phyloP scores from a whole-genome alignment of 1,284 basidiomycete species.

The Tilletia indica region DNA sequence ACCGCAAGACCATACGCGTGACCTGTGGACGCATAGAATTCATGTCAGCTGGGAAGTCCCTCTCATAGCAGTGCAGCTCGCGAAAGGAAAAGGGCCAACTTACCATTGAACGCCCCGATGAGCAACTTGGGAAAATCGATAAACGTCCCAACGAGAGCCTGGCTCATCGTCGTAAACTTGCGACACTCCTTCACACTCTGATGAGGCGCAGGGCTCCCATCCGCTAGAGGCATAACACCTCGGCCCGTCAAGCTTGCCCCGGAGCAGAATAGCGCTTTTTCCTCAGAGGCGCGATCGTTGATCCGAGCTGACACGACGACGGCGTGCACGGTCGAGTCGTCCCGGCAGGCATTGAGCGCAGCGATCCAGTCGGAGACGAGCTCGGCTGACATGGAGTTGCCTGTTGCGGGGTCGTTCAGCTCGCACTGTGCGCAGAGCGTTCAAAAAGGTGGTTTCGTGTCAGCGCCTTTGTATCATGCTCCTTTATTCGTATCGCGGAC shows the following conservation, averaged over 20 bases:
- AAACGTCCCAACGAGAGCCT: conserved; percentile 21
- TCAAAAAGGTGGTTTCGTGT: background rate
- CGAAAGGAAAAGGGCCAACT: background rate
- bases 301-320: conserved; percentile 2
- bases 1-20: conserved; percentile 10
- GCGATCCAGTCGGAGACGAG: background rate
- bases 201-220: background rate
- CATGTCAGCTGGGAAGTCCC: background rate
- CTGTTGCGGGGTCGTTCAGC: conserved; percentile 18
- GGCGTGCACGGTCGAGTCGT: conserved; percentile 7
- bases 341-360: background rate
- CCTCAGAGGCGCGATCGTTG: conserved; percentile 10
- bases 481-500: background rate
- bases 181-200: conserved; percentile 13
- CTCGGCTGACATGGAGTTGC: conserved; percentile 5
- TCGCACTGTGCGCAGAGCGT: background rate
- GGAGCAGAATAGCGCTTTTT: conserved; percentile 13
- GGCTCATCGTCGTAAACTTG: conserved; percentile 16
- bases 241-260: conserved; percentile 9
- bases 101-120: conserved; percentile 27
- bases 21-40: background rate
- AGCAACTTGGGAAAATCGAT: conserved; percentile 34
- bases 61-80: too few relatives aligned
- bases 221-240: background rate
- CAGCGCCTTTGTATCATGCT: background rate